Base-by-base conservation (phyloP, 139 green algal genomes). In the Chlamydomonas eustigma region DNA sequence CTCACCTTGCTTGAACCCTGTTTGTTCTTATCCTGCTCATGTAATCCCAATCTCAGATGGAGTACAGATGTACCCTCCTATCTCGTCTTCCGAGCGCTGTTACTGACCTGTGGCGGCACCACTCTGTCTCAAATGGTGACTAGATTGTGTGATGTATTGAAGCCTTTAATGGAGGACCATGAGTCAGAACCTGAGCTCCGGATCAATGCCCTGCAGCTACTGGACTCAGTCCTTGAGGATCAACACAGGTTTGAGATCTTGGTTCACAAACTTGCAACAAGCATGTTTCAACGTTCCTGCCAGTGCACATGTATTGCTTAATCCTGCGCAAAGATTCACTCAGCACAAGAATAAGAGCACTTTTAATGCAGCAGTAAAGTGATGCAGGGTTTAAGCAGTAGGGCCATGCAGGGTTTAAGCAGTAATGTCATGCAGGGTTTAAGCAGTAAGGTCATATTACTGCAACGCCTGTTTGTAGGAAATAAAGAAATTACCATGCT, bases 211-310 rank as follows among this genome's bases (percentile, higher is more conserved):
- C 71, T 67, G 32, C 81, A 86, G 79, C 78, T 94, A 80, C 22
- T 95, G 39, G 88, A 93, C 0, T 33, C n/a, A 0, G 18, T 94
- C 33, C 52, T 95, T 38, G 87, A 92, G 51, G 78, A 88, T 30
- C 22, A 22, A 28, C 6, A 68, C 52, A 68, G 52, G 52, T 68
- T 25, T 33, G 6, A 35, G 52, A 28, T n/a, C n/a, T n/a, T n/a
- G n/a, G n/a, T n/a, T n/a, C n/a, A n/a, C n/a, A n/a, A n/a, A n/a
- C n/a, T n/a, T n/a, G n/a, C n/a, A n/a, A n/a, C n/a, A n/a, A n/a
- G n/a, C n/a, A n/a, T n/a, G n/a, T n/a, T n/a, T n/a, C n/a, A n/a
- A n/a, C n/a, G n/a, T n/a, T n/a, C n/a, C n/a, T n/a, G n/a, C n/a
- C n/a, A n/a, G n/a, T n/a, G n/a, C n/a, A n/a, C n/a, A n/a, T n/a